Conservation (phyloP, 192 early-diverging fungal genomes). For the Dispira parvispora region DNA sequence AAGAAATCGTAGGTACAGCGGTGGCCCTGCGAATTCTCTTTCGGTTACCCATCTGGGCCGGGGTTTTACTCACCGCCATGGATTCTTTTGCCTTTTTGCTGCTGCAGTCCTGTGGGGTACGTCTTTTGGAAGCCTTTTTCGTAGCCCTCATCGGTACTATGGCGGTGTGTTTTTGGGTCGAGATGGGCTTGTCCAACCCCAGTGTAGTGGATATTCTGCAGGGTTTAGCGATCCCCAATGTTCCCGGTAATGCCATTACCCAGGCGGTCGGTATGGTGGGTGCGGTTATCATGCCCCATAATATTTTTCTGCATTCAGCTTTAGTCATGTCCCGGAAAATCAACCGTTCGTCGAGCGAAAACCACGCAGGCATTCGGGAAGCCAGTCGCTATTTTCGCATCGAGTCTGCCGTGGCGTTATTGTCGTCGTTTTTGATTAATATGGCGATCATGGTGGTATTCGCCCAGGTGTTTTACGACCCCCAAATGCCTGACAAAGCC, state of each 20-base stretch:
- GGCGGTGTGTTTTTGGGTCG: slow-evolving; percentile 61
- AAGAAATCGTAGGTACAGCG: slow-evolving; percentile 78
- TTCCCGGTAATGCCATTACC: slow-evolving; percentile 34
- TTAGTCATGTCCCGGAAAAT: slow-evolving; percentile 45
- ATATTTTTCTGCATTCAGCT: slow-evolving; percentile 72
- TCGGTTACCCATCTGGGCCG: slow-evolving; percentile 41
- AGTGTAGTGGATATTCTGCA: slow-evolving; percentile 26
- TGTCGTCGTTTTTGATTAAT: slow-evolving; percentile 49
- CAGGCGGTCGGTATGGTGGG: slow-evolving; percentile 53
- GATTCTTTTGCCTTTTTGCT: slow-evolving; percentile 68
- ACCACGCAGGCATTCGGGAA: slow-evolving; percentile 39
- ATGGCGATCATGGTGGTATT: slow-evolving; percentile 51
- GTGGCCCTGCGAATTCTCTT: slow-evolving; percentile 72
- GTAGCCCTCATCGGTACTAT: slow-evolving; percentile 52
- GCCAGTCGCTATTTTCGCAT: slow-evolving; percentile 50
- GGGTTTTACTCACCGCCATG: slow-evolving; percentile 55
- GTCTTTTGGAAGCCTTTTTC: slow-evolving; percentile 57
- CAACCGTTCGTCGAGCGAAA: slow-evolving; percentile 17
- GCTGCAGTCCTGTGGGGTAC: slow-evolving; percentile 39
- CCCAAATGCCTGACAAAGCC: slow-evolving; percentile 15
- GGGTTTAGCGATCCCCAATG: slow-evolving; percentile 35
- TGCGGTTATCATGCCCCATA: slow-evolving; percentile 77
- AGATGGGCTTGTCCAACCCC: slow-evolving; percentile 35
- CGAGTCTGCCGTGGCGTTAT: slow-evolving; percentile 40
- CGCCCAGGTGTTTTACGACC: slow-evolving; percentile 25